These are phyloP conservation scores for Starmera dryadoides DNA, from an alignment of 805 yeast species.

Conservation along the genomic window DNA sequence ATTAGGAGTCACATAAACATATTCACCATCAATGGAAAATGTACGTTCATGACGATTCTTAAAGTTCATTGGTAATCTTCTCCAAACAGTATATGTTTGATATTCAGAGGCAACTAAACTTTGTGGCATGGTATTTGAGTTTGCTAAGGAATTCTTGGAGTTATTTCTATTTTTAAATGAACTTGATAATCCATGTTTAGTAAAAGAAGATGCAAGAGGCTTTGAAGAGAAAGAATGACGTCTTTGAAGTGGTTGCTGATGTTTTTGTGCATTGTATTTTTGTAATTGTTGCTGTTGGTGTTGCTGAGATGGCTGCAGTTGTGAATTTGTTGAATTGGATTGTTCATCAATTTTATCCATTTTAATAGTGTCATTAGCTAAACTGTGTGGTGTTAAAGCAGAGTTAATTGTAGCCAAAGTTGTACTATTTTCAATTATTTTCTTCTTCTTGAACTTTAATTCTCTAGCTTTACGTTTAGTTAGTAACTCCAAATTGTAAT, in stretches of 20 bases:
- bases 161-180: conserved; percentile 28
- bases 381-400: conserved; percentile 21
- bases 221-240: conserved; percentile 1
- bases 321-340: not conserved
- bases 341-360: conserved; percentile 1
- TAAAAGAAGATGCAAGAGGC: conserved; percentile 5
- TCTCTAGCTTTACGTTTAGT: conserved; percentile 32
- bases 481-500: conserved; percentile 32
- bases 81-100: conserved; percentile 80
- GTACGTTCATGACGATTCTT: conserved; percentile 75
- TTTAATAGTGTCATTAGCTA: conserved; percentile 7
- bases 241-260: not conserved
- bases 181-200: conserved; percentile 10
- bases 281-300: not conserved
- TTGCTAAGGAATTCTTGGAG: conserved; percentile 15
- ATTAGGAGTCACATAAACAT: conserved; percentile 80
- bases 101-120: conserved; percentile 33
- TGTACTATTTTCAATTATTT: conserved; percentile 14
- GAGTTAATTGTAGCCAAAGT: conserved; percentile 20
- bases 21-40: conserved; percentile 89
- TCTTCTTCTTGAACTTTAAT: conserved; percentile 24
- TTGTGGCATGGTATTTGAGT: conserved; percentile 12
- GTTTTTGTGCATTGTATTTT: not conserved
- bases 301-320: not conserved
- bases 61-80: conserved; percentile 82